Base-by-base conservation (phyloP, 129 eudicot genomes). In the Solidago caesia region DNA sequence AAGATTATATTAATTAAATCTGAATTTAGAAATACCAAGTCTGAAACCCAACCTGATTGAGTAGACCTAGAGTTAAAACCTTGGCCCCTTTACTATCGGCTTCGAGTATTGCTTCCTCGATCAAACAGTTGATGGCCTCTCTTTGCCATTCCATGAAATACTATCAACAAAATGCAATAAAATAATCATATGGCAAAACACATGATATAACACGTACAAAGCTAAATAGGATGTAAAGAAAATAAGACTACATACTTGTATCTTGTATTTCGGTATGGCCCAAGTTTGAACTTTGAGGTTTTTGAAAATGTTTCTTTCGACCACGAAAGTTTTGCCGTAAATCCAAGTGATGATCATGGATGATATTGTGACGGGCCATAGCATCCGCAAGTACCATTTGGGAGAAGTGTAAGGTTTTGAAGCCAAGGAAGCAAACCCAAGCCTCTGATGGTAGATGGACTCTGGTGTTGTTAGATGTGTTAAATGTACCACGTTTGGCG, bases 401-500 rank as follows among this genome's bases (percentile, higher is more conserved):
- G 81, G 75, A 16, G 92, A 53, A n/a, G 82, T 56, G 73, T 82
- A 72, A 27, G 96, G 96, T 51, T 69, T 78, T 25, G 92, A 84
- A 14, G 96, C 96, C 42, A 84, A 64, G 62, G 85, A 76, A 5
- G 92, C 88, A 47, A 89, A 89, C 66, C 96, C 96, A 7, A 87
- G 68, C 74, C 96, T 81, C 11, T 84, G 61, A 47, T 89, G 96
- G 75, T 89, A 89, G 41, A 89, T 79, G 10, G 96, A 89, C 63
- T 89, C 89, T 13, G 92, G 92, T 15, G 92, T 89, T 8, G 92
- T 89, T 59, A 89, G 80, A 66, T 89, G 96, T n/a, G 96, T 87
- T 68, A 89, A 71, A 76, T 89, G 80, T 33, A 89, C 86, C 15
- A 85, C 92, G 56, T 84, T 77, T 25, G 92, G 88, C 29, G 82